Evolutionary conservation across 2,329 filamentous ascomycete species (phyloP), one percentile per base, ranked within the genome.

Genomic region (Daldinia sp.): DNA sequence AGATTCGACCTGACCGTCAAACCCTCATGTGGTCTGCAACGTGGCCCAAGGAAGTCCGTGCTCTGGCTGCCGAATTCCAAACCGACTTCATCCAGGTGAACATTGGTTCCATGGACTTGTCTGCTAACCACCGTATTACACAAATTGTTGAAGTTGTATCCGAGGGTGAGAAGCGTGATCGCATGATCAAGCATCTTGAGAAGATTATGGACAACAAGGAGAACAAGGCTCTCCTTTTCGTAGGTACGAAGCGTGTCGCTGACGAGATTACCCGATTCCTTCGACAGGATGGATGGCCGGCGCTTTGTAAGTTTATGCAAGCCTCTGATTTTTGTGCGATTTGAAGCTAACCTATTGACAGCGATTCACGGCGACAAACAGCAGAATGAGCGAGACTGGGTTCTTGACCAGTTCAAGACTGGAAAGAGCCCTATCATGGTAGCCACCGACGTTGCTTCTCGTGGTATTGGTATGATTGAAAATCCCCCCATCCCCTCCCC

Each of bases 401-500:
- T 98, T 75, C 86, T 99, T 77, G 96, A 98, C 80, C 94, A 98
- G 81, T 99, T 99, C 89, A 99, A 98, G 89, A 92, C 92, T 70
- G 94, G 93, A 82, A 97, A 98, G 86, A 97, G 93, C 83, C 95
- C 95, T 78, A 96, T 99, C 88, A 97, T 99, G 94, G 95, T 99
- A 83, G 95, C 95, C 83, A 99, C 95, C 71, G 95, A 98, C 77
- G 95, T 99, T 82, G 95, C 95, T 83, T 98, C 95, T 78, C 95
- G 95, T 94, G 95, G 95, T 93, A 97, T 99, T 83, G 95, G 95
- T 97, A 96, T 96, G 93, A 73, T 72, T 69, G 63, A 94, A 91
- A 87, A 83, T 85, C 82, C 82, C 81, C 79, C 80, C 82, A 77
- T 79, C 80, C 75, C 75, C 73, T 75, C 74, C 23, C 29, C 75